These are phyloP conservation scores for Fraxinus greggii DNA, from an alignment of 305 asterid species.

Conservation along the genomic window DNA sequence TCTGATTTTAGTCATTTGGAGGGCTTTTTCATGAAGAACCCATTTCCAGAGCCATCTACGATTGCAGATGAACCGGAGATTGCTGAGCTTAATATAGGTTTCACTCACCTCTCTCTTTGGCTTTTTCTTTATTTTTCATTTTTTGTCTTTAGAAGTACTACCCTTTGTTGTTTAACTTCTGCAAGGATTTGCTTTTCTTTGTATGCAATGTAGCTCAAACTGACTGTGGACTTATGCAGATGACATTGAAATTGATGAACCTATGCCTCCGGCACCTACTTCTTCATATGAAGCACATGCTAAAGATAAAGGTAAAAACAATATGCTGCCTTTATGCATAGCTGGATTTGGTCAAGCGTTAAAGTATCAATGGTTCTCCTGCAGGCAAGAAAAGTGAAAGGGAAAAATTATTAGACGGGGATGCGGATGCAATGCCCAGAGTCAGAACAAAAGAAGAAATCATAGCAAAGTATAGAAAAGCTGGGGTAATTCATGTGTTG, in stretches of 20 bases:
- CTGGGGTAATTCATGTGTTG: slow-evolving; percentile 52
- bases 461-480: slow-evolving; percentile 75
- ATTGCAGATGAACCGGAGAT: slow-evolving; percentile 40
- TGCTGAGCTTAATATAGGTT: slow-evolving; percentile 75
- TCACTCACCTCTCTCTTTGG: slow-evolving; percentile 16
- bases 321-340: slow-evolving; percentile 19
- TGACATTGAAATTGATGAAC: slow-evolving; percentile 87
- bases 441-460: slow-evolving; percentile 79
- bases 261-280: slow-evolving; percentile 45
- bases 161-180: slow-evolving; percentile 3
- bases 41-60: slow-evolving; percentile 39
- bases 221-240: slow-evolving; percentile 42
- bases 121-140: not conserved
- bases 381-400: slow-evolving; percentile 61
- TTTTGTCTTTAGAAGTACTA: not conserved
- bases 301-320: slow-evolving; percentile 43
- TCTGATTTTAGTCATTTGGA: slow-evolving; percentile 57
- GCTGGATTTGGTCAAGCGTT: slow-evolving; percentile 16
- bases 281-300: slow-evolving; percentile 46
- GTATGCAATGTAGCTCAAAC: slow-evolving; percentile 26
- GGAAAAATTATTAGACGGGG: slow-evolving; percentile 54
- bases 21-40: slow-evolving; percentile 52
- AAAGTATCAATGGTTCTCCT: slow-evolving; percentile 19
- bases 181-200: slow-evolving; percentile 15
- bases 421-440: slow-evolving; percentile 58